Percentiles rank a stretch among this genome's conserved stretches.
These are phyloP conservation scores for Saccharomycopsis synnaedendra DNA, from an alignment of 805 yeast genomes.

Conservation along the genomic window DNA sequence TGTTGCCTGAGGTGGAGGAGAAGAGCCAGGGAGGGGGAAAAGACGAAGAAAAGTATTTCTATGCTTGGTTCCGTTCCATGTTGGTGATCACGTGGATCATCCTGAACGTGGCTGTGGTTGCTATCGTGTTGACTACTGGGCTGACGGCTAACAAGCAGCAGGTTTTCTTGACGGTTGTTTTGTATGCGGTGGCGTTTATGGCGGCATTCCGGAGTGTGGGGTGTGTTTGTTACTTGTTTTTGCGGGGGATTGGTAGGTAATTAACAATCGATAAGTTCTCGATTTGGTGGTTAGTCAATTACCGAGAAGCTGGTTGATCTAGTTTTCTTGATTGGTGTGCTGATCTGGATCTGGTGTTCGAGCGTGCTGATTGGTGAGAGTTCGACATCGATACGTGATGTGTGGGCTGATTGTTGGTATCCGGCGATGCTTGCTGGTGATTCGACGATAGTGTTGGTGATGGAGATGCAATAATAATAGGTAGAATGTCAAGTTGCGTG, in stretches of 20 bases:
- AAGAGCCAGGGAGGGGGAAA: slow-evolving; percentile 25
- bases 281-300: no score
- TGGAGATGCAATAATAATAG: no score
- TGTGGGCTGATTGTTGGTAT: no score
- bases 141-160: slow-evolving; percentile 33
- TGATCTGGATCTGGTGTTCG: no score
- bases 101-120: slow-evolving; percentile 72
- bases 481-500: no score
- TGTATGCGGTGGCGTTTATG: slow-evolving; percentile 89
- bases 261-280: not conserved
- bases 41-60: slow-evolving; percentile 46
- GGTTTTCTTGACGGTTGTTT: slow-evolving; percentile 67
- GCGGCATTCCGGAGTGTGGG: slow-evolving; percentile 79
- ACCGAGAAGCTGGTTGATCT: no score
- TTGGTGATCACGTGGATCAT: slow-evolving; percentile 87
- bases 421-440: no score
- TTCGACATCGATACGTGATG: no score
- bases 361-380: no score
- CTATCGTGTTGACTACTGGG: slow-evolving; percentile 46
- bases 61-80: slow-evolving; percentile 81
- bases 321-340: no score
- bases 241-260: not conserved
- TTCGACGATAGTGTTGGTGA: no score
- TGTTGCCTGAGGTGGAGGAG: slow-evolving; percentile 25
- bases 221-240: slow-evolving; percentile 45